phyloP scores from a whole-genome alignment of 1,139 yeast species.

The Hansenula lynferdii region DNA sequence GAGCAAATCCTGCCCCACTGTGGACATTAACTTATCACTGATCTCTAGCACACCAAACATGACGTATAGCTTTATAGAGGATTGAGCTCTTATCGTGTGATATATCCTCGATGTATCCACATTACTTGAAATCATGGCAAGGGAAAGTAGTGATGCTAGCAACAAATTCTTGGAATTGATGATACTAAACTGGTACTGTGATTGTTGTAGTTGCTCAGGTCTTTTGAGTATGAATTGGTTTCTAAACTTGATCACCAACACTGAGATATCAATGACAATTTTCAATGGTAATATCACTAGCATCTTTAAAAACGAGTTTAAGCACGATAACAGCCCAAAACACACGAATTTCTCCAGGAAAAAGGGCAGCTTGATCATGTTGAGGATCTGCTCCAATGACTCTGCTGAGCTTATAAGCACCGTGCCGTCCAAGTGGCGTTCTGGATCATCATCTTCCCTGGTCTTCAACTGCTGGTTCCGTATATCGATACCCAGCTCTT shows the following conservation, averaged over 20 bases:
- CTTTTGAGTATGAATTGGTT: slow-evolving; percentile 10
- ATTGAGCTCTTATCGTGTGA: slow-evolving; percentile 88
- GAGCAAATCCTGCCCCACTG: slow-evolving; percentile 81
- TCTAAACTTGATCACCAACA: slow-evolving; percentile 15
- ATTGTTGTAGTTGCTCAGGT: slow-evolving; percentile 3
- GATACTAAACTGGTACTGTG: slow-evolving; percentile 5
- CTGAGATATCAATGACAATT: slow-evolving; percentile 34
- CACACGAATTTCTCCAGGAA: slow-evolving; percentile 67
- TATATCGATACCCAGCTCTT: slow-evolving; percentile 27
- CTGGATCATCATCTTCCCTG: slow-evolving; percentile 3
- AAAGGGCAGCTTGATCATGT: slow-evolving; percentile 40
- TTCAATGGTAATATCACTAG: slow-evolving; percentile 77
- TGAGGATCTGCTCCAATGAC: slow-evolving; percentile 20
- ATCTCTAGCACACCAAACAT: slow-evolving; percentile 91
- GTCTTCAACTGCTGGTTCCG: background rate
- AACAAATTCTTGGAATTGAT: slow-evolving; percentile 13
- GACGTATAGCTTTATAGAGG: slow-evolving; percentile 87
- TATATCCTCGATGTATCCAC: slow-evolving; percentile 83
- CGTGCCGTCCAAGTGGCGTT: background rate
- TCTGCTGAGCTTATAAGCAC: slow-evolving; percentile 13
- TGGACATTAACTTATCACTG: slow-evolving; percentile 78
- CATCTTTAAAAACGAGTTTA: slow-evolving; percentile 72
- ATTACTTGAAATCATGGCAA: slow-evolving; percentile 33
- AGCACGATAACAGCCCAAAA: slow-evolving; percentile 72
- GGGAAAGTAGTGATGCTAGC: slow-evolving; percentile 22